These are phyloP conservation scores for Phytophthora sojae DNA, from an alignment of 352 stramenopile species.

Conservation along the genomic window DNA sequence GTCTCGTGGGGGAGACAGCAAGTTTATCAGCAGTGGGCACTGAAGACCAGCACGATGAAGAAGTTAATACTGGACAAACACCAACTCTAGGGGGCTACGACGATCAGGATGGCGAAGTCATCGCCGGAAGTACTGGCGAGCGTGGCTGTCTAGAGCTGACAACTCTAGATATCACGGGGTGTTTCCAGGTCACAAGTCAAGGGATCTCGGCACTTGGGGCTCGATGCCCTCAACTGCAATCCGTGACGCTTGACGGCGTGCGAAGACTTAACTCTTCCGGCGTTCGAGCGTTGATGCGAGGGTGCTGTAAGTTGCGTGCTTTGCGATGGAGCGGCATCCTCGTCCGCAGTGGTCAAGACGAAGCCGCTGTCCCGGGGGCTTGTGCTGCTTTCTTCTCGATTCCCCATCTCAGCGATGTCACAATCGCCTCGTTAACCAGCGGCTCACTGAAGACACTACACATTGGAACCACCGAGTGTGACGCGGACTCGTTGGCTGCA, in stretches of 20 bases:
- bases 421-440: slow-evolving; percentile 35
- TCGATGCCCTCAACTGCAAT: slow-evolving; percentile 48
- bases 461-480: slow-evolving; percentile 66
- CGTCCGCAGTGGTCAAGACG: slow-evolving; percentile 48
- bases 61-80: not conserved
- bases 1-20: slow-evolving; percentile 46
- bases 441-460: slow-evolving; percentile 51
- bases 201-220: slow-evolving; percentile 47
- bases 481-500: slow-evolving; percentile 51
- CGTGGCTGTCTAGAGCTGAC: slow-evolving; percentile 52
- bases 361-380: slow-evolving; percentile 3
- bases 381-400: slow-evolving; percentile 74
- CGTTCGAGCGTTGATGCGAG: slow-evolving; percentile 36
- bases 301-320: slow-evolving; percentile 48
- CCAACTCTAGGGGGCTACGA: slow-evolving; percentile 7
- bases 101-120: slow-evolving; percentile 8
- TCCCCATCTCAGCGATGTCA: slow-evolving; percentile 47
- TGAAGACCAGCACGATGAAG: slow-evolving; percentile 4
- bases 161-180: slow-evolving; percentile 69
- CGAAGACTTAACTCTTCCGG: slow-evolving; percentile 48
- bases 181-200: slow-evolving; percentile 67
- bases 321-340: slow-evolving; percentile 70
- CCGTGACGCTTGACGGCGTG: slow-evolving; percentile 68
- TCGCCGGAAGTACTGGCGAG: slow-evolving; percentile 15
- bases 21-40: slow-evolving; percentile 19